These are phyloP conservation scores for Solanum lycopersicoides DNA, from an alignment of 257 asterid species.

Conservation along the genomic window DNA sequence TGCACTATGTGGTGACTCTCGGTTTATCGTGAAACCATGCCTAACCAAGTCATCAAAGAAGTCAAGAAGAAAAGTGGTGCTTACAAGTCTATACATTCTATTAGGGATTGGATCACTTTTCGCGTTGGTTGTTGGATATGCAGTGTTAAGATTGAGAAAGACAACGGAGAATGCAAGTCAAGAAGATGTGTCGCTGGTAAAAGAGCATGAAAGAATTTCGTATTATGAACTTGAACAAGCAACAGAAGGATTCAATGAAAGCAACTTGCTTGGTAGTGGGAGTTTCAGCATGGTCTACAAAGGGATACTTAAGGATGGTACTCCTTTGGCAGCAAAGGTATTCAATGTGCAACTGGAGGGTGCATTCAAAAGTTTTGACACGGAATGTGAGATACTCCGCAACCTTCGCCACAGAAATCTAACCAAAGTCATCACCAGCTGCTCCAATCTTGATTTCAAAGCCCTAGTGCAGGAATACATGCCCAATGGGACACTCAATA, in stretches of 20 bases:
- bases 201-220: not conserved
- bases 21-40: not conserved
- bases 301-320: not conserved
- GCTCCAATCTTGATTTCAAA: not conserved
- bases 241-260: not conserved
- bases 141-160: not conserved
- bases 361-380: not conserved
- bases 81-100: accelerated
- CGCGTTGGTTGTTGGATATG: not conserved
- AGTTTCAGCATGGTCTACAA: not conserved
- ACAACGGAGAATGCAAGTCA: not conserved
- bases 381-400: not conserved
- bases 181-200: not conserved
- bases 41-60: not conserved
- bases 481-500: not conserved
- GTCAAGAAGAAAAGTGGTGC: not conserved
- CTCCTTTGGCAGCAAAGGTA: not conserved
- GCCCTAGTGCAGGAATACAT: not conserved
- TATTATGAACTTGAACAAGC: not conserved
- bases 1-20: not conserved
- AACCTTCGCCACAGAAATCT: not conserved
- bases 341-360: not conserved
- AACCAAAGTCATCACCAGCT: not conserved
- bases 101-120: not conserved
- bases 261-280: not conserved